Evolutionary conservation across 106 monocot genomes (phyloP).

Genomic region (Platanthera guangdongensis): DNA sequence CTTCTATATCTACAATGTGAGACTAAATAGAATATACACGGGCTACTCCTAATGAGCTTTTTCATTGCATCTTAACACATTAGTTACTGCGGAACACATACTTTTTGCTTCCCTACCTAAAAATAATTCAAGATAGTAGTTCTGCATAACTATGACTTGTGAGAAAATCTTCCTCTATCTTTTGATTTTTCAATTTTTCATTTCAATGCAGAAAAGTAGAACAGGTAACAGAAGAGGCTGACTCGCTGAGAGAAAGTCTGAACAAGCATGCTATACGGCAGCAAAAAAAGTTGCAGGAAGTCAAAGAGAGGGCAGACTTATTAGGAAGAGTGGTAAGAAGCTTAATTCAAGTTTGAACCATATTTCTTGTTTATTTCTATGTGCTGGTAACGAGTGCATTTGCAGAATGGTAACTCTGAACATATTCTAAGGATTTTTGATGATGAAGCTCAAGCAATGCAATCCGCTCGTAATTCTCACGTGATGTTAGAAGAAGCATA

Average conservation of each 20-base stretch:
- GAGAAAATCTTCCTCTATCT: background rate
- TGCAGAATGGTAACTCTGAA: constrained; percentile 74
- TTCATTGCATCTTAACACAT: too few species aligned
- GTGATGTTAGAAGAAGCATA: constrained; percentile 89
- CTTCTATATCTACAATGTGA: too few species aligned
- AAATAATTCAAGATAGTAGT: background rate
- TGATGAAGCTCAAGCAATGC: constrained; percentile 82
- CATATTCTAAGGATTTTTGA: constrained; percentile 87
- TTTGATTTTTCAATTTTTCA: background rate
- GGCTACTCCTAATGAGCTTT: too few species aligned
- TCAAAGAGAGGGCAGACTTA: constrained; percentile 72
- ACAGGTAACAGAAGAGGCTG: constrained; percentile 62
- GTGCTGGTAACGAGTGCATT: background rate
- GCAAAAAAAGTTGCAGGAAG: constrained; percentile 56
- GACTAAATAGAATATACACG: too few species aligned
- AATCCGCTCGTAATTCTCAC: constrained; percentile 78
- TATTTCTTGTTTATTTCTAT: background rate
- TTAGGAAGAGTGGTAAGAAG: constrained; percentile 61
- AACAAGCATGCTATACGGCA: constrained; percentile 48
- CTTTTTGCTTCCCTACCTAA: background rate
- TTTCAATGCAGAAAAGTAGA: constrained; percentile 71
- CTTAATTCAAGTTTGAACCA: background rate
- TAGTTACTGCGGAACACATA: background rate
- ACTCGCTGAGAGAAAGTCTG: constrained; percentile 63
- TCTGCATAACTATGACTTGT: background rate